Conservation (phyloP, 2,329 filamentous ascomycete genomes). For the Xylariaceae sp. region DNA sequence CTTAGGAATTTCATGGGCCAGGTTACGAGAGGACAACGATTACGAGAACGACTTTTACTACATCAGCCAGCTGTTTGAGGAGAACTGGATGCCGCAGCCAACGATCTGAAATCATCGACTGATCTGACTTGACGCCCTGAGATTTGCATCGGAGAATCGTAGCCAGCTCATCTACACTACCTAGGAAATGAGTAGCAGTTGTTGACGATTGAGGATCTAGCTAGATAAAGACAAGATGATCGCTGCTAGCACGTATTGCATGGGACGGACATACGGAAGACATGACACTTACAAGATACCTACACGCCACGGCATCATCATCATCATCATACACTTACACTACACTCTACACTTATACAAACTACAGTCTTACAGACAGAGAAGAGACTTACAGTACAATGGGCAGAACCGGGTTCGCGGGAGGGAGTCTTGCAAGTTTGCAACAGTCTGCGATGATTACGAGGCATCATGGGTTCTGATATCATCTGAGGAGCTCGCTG, state of each 20-base stretch:
- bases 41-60: constrained; percentile 57
- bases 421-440: background rate
- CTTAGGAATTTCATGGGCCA: constrained; percentile 42
- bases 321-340: constrained; percentile 5
- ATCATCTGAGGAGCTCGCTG: background rate
- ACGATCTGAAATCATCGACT: constrained; percentile 30
- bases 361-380: background rate
- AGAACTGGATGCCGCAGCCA: constrained; percentile 46
- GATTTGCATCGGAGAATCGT: constrained; percentile 10
- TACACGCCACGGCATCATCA: no score
- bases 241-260: constrained; percentile 3
- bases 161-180: background rate
- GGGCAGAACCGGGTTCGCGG: background rate
- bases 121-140: background rate
- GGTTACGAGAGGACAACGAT: constrained; percentile 37
- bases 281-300: no score
- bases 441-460: constrained; percentile 1
- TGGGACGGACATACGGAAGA: background rate
- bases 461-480: background rate
- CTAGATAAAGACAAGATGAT: constrained; percentile 15
- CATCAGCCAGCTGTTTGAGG: constrained; percentile 54
- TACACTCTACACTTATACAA: background rate
- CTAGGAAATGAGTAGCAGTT: constrained; percentile 8
- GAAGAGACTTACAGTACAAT: background rate
- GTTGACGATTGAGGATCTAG: constrained; percentile 6